Conservation (phyloP, 768 basidiomycete species). For the Amanita molliuscula region DNA sequence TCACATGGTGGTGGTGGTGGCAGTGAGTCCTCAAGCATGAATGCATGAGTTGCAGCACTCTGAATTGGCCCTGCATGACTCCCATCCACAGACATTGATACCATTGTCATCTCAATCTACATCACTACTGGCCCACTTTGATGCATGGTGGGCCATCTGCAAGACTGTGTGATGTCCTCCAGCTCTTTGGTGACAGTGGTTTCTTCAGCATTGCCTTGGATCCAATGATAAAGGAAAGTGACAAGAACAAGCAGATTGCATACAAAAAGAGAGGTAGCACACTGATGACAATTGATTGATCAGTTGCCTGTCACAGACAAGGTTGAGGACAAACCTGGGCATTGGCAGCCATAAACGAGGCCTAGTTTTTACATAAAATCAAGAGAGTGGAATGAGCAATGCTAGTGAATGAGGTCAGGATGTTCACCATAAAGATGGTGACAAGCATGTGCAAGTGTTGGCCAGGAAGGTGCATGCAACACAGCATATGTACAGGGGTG, state of each 20-base stretch:
- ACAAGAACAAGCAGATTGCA: conserved; percentile 19
- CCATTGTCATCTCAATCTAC: not conserved
- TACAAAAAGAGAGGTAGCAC: conserved; percentile 6
- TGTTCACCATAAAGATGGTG: conserved; percentile 14
- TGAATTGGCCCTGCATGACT: not conserved
- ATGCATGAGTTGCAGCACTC: not conserved
- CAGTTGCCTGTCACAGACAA: not conserved
- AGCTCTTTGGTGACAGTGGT: not conserved
- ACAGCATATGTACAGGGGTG: conserved; percentile 15
- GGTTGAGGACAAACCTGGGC: conserved; percentile 12
- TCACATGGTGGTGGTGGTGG: not conserved
- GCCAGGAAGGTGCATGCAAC: conserved; percentile 12
- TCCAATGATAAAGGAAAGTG: conserved; percentile 14
- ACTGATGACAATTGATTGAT: not conserved
- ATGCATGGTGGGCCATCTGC: not conserved
- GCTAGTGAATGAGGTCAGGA: conserved; percentile 12
- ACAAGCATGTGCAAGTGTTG: conserved; percentile 13
- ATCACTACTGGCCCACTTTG: too few species aligned
- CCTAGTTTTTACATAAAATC: not conserved
- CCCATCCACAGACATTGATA: not conserved
- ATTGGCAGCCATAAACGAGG: not conserved
- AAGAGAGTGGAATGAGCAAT: conserved; percentile 12
- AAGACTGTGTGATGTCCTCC: not conserved
- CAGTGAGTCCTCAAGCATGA: not conserved
- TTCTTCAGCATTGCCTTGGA: not conserved